Conservation (phyloP, 768 basidiomycete species). For the Lactarius sp. region DNA sequence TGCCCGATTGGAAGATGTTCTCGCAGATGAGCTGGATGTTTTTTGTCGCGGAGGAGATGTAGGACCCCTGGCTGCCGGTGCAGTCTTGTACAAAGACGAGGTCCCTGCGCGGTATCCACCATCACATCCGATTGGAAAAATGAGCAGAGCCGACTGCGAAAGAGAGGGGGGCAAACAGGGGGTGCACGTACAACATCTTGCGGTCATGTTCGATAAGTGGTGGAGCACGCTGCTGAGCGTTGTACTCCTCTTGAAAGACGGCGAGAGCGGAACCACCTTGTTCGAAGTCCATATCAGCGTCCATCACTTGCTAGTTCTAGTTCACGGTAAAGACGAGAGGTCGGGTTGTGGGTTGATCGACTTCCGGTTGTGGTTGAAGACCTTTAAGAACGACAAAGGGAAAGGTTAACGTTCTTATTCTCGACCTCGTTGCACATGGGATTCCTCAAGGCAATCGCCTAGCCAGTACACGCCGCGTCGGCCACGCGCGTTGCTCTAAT, state of each 20-base stretch:
- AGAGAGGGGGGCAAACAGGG: slow-evolving; percentile 6
- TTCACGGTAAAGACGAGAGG: neutral
- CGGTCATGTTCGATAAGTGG: slow-evolving; percentile 40
- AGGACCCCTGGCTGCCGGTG: slow-evolving; percentile 86
- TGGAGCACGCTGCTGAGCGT: slow-evolving; percentile 32
- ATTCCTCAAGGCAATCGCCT: slow-evolving; percentile 19
- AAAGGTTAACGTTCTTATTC: slow-evolving; percentile 19
- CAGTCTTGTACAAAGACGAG: slow-evolving; percentile 95
- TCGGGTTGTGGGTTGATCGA: slow-evolving; percentile 5
- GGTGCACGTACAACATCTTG: slow-evolving; percentile 70
- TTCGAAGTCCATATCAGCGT: slow-evolving; percentile 76
- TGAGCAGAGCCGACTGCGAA: neutral
- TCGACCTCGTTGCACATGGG: slow-evolving; percentile 21
- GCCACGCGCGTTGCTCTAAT: slow-evolving; percentile 20
- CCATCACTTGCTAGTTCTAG: slow-evolving; percentile 45
- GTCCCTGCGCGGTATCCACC: slow-evolving; percentile 47
- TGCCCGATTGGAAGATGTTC: slow-evolving; percentile 91
- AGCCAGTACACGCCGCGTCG: slow-evolving; percentile 6
- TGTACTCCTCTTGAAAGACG: slow-evolving; percentile 34
- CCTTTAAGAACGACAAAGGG: neutral
- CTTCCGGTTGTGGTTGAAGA: no score
- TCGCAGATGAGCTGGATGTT: slow-evolving; percentile 96
- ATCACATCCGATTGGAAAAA: neutral
- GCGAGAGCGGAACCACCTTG: slow-evolving; percentile 32
- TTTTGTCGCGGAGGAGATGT: slow-evolving; percentile 90